phyloP scores from a whole-genome alignment of 2,329 filamentous ascomycete species.

The Penicillium sp. region DNA sequence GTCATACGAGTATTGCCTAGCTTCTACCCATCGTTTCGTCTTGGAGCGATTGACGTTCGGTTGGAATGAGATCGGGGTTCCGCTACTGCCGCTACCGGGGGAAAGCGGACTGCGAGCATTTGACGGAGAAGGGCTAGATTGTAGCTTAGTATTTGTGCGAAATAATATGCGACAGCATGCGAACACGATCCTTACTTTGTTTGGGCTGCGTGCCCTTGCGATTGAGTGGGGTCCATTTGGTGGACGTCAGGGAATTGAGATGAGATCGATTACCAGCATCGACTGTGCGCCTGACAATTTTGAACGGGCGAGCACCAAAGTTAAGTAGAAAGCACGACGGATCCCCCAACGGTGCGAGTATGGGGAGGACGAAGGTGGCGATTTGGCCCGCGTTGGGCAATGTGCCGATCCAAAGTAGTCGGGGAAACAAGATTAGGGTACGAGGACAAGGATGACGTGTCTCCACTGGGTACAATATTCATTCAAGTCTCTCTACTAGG shows the following conservation, averaged over 20 bases:
- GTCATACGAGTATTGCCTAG: conserved; percentile 82
- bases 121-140: conserved; percentile 18
- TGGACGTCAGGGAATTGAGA: conserved; percentile 3
- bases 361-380: conserved; percentile 17
- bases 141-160: conserved; percentile 17
- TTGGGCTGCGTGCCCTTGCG: conserved; percentile 26
- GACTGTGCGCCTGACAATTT: conserved; percentile 10
- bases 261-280: conserved; percentile 15
- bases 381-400: conserved; percentile 14
- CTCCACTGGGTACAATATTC: conserved; percentile 3
- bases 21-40: conserved; percentile 94
- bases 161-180: neutral
- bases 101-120: conserved; percentile 31
- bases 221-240: conserved; percentile 30
- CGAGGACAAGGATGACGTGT: conserved; percentile 19
- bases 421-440: conserved; percentile 20
- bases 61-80: conserved; percentile 65
- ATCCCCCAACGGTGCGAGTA: neutral
- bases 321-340: neutral
- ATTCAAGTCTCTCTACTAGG: neutral
- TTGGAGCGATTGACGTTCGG: conserved; percentile 86
- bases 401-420: conserved; percentile 22
- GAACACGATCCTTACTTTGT: conserved; percentile 26
- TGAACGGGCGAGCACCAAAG: neutral
- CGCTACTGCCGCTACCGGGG: conserved; percentile 27